Evolutionary conservation across 192 early-diverging fungal genomes (phyloP), one percentile per base, ranked within the genome.

Genomic region (Coemansia sp.): DNA sequence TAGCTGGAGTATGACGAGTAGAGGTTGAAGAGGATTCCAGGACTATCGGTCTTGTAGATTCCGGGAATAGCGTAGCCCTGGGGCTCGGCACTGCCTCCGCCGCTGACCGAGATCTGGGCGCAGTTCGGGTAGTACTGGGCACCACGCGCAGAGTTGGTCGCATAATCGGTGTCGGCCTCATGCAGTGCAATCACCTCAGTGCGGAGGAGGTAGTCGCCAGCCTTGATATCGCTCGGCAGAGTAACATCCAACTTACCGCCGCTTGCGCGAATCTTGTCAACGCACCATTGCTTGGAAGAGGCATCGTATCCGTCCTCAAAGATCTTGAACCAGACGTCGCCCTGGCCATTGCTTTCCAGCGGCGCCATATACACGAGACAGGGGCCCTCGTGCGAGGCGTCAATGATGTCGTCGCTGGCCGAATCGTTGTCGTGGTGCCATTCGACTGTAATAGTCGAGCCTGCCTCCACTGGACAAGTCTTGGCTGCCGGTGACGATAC

Each of bases 291-390:
- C 11, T 62, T 50, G 12, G 42, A 63, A 10, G 44, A 21, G 10
- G 61, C 48, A 16, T 76, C 57, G 21, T 67, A 76, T 37, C 75
- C 75, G 43, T 76, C 69, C 42, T 76, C 75, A 19, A 67, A 75
- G 23, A 75, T 75, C 62, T 75, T 75, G 50, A 75, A 75, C 67
- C 67, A 75, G 8, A 68, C 67, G 38, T 69, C 16, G 18, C 73
- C 73, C 5, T 21, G n/a, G 41, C 73, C 73, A 37, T 75, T 69
- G 67, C 67, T 75, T 49, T 64, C 62, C 56, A 74, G 32, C 6
- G 73, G 73, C 8, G 73, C 73, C 73, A 75, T 75, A 50, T 75
- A 75, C 15, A 75, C 73, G 19, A 75, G 56, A 21, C 73, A 75
- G 1, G 73, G 73, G 0, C 73, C 73, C 41, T 59, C 50, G 18